phyloP scores from a whole-genome alignment of 2,329 filamentous ascomycete species.

The Alternaria triticina region DNA sequence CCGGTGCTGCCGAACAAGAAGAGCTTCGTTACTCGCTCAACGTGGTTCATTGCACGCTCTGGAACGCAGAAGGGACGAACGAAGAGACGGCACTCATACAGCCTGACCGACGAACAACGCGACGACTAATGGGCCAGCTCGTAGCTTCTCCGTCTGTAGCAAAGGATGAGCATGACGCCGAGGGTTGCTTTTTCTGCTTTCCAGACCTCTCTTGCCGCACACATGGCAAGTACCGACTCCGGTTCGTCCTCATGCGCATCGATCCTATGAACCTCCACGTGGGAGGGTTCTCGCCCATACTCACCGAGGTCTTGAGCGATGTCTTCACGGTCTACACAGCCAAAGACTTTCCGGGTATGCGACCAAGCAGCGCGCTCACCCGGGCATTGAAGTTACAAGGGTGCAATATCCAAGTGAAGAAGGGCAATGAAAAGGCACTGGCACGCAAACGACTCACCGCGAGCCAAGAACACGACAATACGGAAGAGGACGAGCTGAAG shows the following conservation, averaged over 20 bases:
- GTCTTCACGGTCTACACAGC: conserved; percentile 82
- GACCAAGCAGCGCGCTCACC: conserved; percentile 75
- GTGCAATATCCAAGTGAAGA: conserved; percentile 85
- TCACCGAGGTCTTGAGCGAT: conserved; percentile 67
- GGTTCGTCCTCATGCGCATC: conserved; percentile 75
- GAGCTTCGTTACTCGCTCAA: conserved; percentile 71
- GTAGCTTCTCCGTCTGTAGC: conserved; percentile 80
- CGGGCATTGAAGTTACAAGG: conserved; percentile 79
- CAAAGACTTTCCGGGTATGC: conserved; percentile 87
- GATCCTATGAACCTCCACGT: conserved; percentile 65
- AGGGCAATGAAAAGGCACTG: conserved; percentile 72
- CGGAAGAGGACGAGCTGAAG: conserved; percentile 47
- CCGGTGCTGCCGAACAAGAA: conserved; percentile 56
- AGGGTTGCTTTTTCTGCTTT: conserved; percentile 87
- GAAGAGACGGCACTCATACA: conserved; percentile 74
- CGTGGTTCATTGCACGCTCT: conserved; percentile 78
- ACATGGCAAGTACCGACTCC: conserved; percentile 75
- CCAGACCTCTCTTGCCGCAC: conserved; percentile 81
- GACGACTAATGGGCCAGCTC: conserved; percentile 79
- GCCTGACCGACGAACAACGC: conserved; percentile 73
- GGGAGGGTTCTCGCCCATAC: conserved; percentile 57
- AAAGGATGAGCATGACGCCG: conserved; percentile 72
- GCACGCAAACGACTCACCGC: conserved; percentile 50
- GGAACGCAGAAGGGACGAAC: conserved; percentile 69
- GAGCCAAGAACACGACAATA: conserved; percentile 51